Evolutionary conservation across 805 yeast genomes (phyloP), one percentile per base, ranked within the genome.

Genomic region (Metschnikowia shivogae): DNA sequence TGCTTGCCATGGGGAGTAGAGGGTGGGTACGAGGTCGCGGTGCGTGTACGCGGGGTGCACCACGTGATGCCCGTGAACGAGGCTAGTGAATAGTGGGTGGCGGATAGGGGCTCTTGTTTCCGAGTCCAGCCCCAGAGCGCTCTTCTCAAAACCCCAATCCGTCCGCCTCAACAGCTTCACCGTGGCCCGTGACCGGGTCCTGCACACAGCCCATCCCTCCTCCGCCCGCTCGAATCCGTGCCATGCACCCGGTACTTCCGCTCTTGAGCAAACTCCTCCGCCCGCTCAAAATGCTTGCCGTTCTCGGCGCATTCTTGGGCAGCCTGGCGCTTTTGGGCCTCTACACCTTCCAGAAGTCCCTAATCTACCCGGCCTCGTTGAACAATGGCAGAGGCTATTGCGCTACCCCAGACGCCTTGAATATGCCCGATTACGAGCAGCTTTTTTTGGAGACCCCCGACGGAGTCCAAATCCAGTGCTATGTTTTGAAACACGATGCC

Each of bases 351-450:
- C 96, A 89, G 60, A 68, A 72, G 42, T 68, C 70, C 32, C 60
- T 93, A 41, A 82, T 92, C n/a, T 92, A 92, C 60, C 97, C 98
- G 1, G 78, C 95, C 2, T 72, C 77, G 50, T 72, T 89, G 39
- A 89, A 89, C 49, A 85, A 82, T 43, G 96, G 92, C 3, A 71
- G 77, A 76, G 70, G 77, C 52, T 29, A 65, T 55, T 93, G 90
- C 7, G 89, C 85, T 31, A 84, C 86, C 1, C 99, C 99, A 0
- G 87, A 77, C 50, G 71, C 70, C 40, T 81, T 75, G 61, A 85
- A 73, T 4, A 70, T 92, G 68, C 67, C 68, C 20, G 58, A 63
- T 17, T 90, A 77, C 62, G 83, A 86, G 53, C 78, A 75, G 36
- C 67, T 83, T 0, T 66, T 65, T 38, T 56, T 93, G 28, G 68